A percentile compares a stretch with the other conserved stretches of the same genome.
These are phyloP conservation scores for Mortierella sp. DNA, from an alignment of 371 early-diverging fungal species.

Conservation along the genomic window DNA sequence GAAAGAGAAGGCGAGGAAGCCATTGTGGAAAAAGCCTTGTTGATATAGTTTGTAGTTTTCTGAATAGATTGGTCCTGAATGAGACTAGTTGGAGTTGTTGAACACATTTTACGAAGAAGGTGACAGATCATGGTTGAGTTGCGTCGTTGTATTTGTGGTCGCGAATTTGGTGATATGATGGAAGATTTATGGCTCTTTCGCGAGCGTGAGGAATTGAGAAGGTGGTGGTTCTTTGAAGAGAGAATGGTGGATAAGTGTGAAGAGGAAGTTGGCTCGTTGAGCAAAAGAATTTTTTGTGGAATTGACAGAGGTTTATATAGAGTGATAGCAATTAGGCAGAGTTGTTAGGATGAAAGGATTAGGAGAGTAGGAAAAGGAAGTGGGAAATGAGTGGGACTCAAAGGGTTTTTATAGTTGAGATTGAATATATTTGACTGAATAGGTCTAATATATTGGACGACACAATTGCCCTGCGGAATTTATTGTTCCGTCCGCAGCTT, in stretches of 20 bases:
- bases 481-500: slow-evolving; percentile 27
- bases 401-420: neutral
- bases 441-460: neutral
- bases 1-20: slow-evolving; percentile 24
- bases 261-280: too few species aligned
- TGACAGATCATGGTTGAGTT: slow-evolving; percentile 54
- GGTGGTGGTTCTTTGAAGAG: slow-evolving; percentile 35
- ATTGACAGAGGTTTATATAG: neutral
- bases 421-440: slow-evolving; percentile 2
- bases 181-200: slow-evolving; percentile 5
- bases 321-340: neutral
- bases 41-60: slow-evolving; percentile 27
- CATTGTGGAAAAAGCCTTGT: slow-evolving; percentile 37
- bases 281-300: neutral
- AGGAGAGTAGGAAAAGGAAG: slow-evolving; percentile 6
- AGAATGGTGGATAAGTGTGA: slow-evolving; percentile 38
- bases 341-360: slow-evolving; percentile 3
- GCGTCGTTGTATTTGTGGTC: neutral
- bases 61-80: slow-evolving; percentile 27
- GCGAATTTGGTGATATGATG: slow-evolving; percentile 7
- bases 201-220: neutral
- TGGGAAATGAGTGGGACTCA: neutral
- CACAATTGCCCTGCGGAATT: slow-evolving; percentile 24
- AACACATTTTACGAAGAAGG: slow-evolving; percentile 51
- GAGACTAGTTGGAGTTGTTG: slow-evolving; percentile 34